These are phyloP conservation scores for Sungouiozyma ichnusensis DNA, from an alignment of 805 yeast species.

Conservation along the genomic window DNA sequence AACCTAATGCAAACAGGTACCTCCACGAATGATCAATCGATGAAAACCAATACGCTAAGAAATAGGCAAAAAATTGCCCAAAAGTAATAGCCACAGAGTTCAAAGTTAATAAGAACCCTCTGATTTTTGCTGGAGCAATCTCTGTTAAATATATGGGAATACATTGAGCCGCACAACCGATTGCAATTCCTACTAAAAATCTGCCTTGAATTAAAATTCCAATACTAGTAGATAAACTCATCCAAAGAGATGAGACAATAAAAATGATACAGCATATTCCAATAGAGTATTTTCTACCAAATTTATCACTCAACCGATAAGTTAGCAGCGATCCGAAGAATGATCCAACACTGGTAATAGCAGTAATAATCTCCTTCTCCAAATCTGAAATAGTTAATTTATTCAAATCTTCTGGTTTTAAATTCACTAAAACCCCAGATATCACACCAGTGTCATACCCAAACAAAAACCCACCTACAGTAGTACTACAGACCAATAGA, in stretches of 20 bases:
- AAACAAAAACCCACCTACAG: slow-evolving; percentile 51
- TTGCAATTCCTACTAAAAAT: slow-evolving; percentile 56
- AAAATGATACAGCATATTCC: slow-evolving; percentile 37
- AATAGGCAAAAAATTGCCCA: slow-evolving; percentile 38
- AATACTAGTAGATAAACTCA: slow-evolving; percentile 34
- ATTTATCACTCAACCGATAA: slow-evolving; percentile 40
- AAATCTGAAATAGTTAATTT: slow-evolving; percentile 26
- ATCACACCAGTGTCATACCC: slow-evolving; percentile 61
- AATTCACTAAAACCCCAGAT: slow-evolving; percentile 44
- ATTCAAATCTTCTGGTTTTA: slow-evolving; percentile 32
- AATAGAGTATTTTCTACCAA: slow-evolving; percentile 34
- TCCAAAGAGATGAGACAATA: slow-evolving; percentile 39
- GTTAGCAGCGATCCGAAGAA: slow-evolving; percentile 41
- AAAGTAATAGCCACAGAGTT: slow-evolving; percentile 39
- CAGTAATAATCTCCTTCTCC: slow-evolving; percentile 34
- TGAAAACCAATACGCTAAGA: slow-evolving; percentile 28
- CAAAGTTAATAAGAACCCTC: slow-evolving; percentile 32
- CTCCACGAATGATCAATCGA: slow-evolving; percentile 29
- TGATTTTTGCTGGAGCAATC: slow-evolving; percentile 33
- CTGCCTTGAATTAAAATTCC: slow-evolving; percentile 43
- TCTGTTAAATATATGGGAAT: slow-evolving; percentile 52
- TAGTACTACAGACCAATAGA: slow-evolving; percentile 26
- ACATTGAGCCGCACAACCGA: slow-evolving; percentile 61
- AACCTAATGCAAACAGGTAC: slow-evolving; percentile 30
- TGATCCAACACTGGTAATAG: slow-evolving; percentile 44